Conservation (phyloP, 192 early-diverging fungal genomes). For the Lobulomyces angularis region DNA sequence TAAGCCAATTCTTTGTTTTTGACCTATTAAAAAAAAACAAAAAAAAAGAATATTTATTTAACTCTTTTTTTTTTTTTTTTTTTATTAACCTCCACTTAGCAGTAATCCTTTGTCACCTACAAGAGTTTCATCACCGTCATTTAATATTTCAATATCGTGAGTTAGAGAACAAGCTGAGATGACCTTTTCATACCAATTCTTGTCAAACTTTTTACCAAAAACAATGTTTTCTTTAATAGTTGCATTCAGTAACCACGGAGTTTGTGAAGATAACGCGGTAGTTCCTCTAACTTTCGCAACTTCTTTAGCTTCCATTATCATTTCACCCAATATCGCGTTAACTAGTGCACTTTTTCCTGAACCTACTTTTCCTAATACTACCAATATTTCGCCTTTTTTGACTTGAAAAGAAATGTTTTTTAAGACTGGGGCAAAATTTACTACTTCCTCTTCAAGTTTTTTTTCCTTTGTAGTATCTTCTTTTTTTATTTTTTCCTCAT, state of each 20-base stretch:
- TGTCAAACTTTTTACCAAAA: constrained; percentile 45
- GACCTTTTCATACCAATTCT: constrained; percentile 37
- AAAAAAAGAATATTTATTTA: too few relatives aligned
- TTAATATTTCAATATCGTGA: constrained; percentile 42
- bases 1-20: constrained; percentile 34
- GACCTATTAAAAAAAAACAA: too few relatives aligned
- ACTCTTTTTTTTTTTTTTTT: too few relatives aligned
- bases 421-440: too few relatives aligned
- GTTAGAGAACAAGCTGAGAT: constrained; percentile 41
- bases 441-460: too few relatives aligned
- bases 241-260: constrained; percentile 57
- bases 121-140: constrained; percentile 39
- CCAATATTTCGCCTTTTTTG: constrained; percentile 2
- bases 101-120: constrained; percentile 58
- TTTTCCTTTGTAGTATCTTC: too few relatives aligned
- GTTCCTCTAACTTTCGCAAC: constrained; percentile 10
- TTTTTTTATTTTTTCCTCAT: too few relatives aligned
- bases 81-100: constrained; percentile 48
- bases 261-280: constrained; percentile 48
- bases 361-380: constrained; percentile 15
- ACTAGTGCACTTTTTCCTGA: constrained; percentile 16
- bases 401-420: constrained; percentile 15
- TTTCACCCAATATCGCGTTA: constrained; percentile 16
- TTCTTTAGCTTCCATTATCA: constrained; percentile 5
- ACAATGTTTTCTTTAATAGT: constrained; percentile 55